Evolutionary conservation across 305 asterid genomes (phyloP), one percentile per base, ranked within the genome.

Genomic region (Coffea humblotiana): DNA sequence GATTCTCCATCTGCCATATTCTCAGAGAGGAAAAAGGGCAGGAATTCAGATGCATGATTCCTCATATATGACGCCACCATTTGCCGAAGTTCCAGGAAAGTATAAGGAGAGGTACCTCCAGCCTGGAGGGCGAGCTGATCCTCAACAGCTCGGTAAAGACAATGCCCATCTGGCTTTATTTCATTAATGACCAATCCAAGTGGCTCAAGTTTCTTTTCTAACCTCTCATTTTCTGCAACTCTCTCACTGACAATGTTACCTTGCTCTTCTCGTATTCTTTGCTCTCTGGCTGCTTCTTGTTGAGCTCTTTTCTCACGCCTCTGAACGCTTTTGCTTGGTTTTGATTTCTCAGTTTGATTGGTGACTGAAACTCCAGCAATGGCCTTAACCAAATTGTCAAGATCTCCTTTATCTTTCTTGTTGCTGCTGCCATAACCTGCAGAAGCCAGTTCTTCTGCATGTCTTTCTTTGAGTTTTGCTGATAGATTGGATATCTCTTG

Each of bases 121-220:
- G 90, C 76, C 19, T 75, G 88, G 69, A 88, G 80, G 76, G 93
- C 87, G 78, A 96, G 83, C 86, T 96, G 98, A 84, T 94, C 89
- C 88, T 96, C 99, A 43, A 96, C 96, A 48, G 99, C 99, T 49
- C 97, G 89, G 80, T 96, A 96, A 40, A 96, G 96, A 81, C 99
- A 96, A 80, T 96, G 97, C 25, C 99, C 99, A 16, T 96, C 98
- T 7, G 99, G 96, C 81, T 92, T 94, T 83, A 94, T 94, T 88
- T 94, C 97, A 68, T 90, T 88, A 73, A 96, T 79, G 43, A 92
- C 85, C 65, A 89, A 89, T 23, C 98, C 99, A 77, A 94, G 95
- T 37, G 97, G 98, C 78, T 82, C 89, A 16, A 96, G 95, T 80
- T 92, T 96, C 61, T 78, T 82, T 72, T 86, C 95, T 84, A 96